Evolutionary conservation across 2,329 filamentous ascomycete genomes (phyloP).

Genomic region (Aspergillus floridensis): DNA sequence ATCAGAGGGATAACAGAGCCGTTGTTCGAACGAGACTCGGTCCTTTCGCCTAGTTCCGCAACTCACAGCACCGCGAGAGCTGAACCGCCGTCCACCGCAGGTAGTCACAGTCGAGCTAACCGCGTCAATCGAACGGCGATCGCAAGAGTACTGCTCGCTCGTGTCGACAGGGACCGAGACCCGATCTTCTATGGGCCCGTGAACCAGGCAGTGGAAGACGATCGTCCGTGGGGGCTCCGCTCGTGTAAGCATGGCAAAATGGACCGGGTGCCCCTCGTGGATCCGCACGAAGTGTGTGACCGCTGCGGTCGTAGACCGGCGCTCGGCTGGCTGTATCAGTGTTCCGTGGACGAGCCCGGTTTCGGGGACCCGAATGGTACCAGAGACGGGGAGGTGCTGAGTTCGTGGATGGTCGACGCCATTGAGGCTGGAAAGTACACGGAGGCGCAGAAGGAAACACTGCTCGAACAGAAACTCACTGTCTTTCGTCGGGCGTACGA

Average conservation of each 20-base stretch:
- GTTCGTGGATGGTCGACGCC: slow-evolving; percentile 40
- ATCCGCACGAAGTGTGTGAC: slow-evolving; percentile 55
- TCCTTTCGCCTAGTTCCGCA: too few species aligned
- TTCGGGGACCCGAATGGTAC: slow-evolving; percentile 30
- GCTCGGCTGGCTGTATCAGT: slow-evolving; percentile 72
- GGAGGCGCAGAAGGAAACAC: slow-evolving; percentile 38
- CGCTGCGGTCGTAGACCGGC: slow-evolving; percentile 56
- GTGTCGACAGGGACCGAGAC: not conserved
- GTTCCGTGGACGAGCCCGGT: slow-evolving; percentile 61
- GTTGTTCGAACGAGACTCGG: too few species aligned
- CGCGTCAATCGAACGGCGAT: too few species aligned
- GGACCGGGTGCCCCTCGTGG: slow-evolving; percentile 55
- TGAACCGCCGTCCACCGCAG: too few species aligned
- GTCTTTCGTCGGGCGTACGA: slow-evolving; percentile 27
- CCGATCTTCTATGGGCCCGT: not conserved
- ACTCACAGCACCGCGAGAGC: too few species aligned
- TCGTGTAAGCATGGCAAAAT: slow-evolving; percentile 58
- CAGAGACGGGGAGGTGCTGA: slow-evolving; percentile 27
- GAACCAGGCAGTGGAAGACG: not conserved
- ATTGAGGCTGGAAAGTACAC: slow-evolving; percentile 45
- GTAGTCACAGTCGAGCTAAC: too few species aligned
- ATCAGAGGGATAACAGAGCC: too few species aligned
- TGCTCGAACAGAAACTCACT: slow-evolving; percentile 42
- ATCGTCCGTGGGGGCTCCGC: not conserved
- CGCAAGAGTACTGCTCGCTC: too few species aligned